Base-by-base conservation (phyloP, 2,329 filamentous ascomycete species). In the Fusarium pseudograminearum region DNA sequence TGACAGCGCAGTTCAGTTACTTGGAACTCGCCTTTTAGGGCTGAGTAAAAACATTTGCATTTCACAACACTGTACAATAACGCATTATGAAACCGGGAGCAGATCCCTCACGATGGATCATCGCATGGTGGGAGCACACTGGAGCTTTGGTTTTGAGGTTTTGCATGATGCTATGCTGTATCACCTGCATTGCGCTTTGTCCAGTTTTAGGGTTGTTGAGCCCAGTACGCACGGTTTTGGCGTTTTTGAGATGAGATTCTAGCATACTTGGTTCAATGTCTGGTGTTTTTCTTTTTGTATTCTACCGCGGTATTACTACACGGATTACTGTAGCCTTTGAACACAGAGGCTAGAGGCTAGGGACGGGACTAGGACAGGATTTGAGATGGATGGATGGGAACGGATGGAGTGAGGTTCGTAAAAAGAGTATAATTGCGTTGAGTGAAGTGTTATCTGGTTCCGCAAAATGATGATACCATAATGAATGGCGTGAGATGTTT, bases 1-100 rank as follows among this genome's bases (percentile, higher is more conserved):
- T 59, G 64, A 50, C 61, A 70, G 69, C 69, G 72, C 72, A 65
- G 58, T 59, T 65, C 72, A 65, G 58, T 59, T 65, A 59, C 53
- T 71, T 71, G 34, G 50, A 64, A 64, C 52, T 57, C 57, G 56
- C 56, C 59, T 55, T n/a, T 38, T 24, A 59, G 59, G 60, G 61
- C 30, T 31, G 50, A 60, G 58, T 46, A 56, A 56, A 62, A 53
- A 57, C 28, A 36, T 67, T 67, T 65, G 61, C 61, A 67, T 64
- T 67, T 65, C 40, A 52, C 48, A 52, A 41, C 36, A 63, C 44
- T 74, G 73, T 74, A 74, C 56, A 74, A 67, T 74, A 74, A 75
- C 71, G 73, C 64, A 71, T 74, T 64, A 75, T 65, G 73, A 74
- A 61, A 53, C 57, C 61, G 58, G 69, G 68, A 67, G 51, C 51